Percentiles rank a stretch among this genome's conserved stretches.
These are phyloP conservation scores for Flaveria ramosissima DNA, from an alignment of 129 eudicot species.

Conservation along the genomic window DNA sequence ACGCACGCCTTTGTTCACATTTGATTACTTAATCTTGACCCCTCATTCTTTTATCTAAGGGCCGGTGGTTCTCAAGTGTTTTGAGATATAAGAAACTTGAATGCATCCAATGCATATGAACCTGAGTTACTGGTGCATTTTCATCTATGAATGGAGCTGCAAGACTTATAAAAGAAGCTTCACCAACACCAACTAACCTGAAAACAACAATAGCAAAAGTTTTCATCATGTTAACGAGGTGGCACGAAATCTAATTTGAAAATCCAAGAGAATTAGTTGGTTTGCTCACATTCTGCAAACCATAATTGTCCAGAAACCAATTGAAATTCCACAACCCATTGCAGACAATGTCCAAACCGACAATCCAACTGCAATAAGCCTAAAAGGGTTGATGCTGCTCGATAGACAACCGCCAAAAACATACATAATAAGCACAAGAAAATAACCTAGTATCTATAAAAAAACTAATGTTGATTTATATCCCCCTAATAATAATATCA, in stretches of 20 bases:
- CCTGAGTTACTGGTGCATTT: conserved; percentile 83
- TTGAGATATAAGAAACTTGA: not conserved
- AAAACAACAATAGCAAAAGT: conserved; percentile 16
- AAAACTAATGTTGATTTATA: too few species aligned
- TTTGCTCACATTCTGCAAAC: conserved; percentile 73
- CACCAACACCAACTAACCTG: conserved; percentile 98
- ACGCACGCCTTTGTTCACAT: not conserved
- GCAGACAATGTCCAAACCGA: conserved; percentile 78
- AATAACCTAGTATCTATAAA: not conserved
- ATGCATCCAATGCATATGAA: conserved; percentile 19
- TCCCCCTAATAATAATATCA: not conserved
- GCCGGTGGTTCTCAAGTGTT: not conserved
- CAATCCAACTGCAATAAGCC: conserved; percentile 92
- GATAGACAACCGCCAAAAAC: conserved; percentile 23
- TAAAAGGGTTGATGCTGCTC: conserved; percentile 80
- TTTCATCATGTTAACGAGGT: conserved; percentile 4
- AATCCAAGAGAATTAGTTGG: not conserved
- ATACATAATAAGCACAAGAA: conserved; percentile 18
- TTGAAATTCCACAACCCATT: conserved; percentile 74
- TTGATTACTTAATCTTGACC: not conserved
- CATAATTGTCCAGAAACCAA: conserved; percentile 78
- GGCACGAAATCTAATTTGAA: not conserved
- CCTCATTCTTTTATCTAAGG: not conserved
- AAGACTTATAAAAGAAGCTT: conserved; percentile 95
- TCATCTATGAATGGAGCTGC: conserved; percentile 98